Conservation (phyloP, 345 rosid genomes). For the Syzygium aqueum region DNA sequence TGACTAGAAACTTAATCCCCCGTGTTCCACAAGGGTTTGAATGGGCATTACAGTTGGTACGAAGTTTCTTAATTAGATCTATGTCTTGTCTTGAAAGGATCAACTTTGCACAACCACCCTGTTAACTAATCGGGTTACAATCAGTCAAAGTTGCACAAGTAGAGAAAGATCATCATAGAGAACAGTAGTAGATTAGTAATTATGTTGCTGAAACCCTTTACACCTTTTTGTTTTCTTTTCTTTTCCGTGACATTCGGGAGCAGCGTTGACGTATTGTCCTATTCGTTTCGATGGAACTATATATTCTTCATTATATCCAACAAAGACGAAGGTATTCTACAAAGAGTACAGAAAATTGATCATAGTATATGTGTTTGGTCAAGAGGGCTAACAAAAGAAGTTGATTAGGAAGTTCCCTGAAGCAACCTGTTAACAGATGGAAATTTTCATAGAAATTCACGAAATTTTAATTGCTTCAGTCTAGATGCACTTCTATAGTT, state of each 20-base stretch:
- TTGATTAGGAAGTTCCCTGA: neutral
- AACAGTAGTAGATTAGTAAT: neutral
- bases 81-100: neutral
- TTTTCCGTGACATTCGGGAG: neutral
- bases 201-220: neutral
- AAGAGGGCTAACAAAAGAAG: neutral
- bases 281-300: neutral
- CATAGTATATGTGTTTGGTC: neutral
- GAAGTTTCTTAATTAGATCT: neutral
- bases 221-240: neutral
- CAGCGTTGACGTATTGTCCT: fast-evolving
- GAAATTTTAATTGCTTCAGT: neutral
- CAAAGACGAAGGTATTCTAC: neutral
- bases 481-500: neutral
- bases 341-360: neutral
- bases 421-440: neutral
- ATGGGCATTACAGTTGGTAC: neutral
- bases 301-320: neutral
- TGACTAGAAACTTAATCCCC: neutral
- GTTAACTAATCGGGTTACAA: neutral
- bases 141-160: neutral
- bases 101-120: neutral
- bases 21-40: neutral
- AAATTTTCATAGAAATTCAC: neutral
- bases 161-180: neutral